Conservation (phyloP, 106 monocot species). For the Acorus calamus region DNA sequence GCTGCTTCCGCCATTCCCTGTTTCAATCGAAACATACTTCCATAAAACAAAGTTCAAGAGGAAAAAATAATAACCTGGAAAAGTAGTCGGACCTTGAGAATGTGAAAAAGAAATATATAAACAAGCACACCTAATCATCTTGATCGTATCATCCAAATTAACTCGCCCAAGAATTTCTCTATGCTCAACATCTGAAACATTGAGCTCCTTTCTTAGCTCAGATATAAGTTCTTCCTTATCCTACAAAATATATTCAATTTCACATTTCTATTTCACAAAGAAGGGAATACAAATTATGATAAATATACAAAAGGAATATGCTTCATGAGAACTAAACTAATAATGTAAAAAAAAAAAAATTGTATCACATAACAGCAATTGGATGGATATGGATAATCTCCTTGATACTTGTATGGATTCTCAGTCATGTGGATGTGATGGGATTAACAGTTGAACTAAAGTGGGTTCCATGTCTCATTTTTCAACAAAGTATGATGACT, state of each 20-base stretch:
- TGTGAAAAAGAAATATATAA: neutral
- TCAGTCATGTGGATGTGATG: too few relatives aligned
- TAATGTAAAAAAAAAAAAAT: too few relatives aligned
- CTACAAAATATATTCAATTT: conserved; percentile 12
- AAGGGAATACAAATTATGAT: too few relatives aligned
- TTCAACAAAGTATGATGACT: too few relatives aligned
- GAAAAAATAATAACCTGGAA: neutral
- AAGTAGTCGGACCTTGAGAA: neutral
- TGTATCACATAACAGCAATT: too few relatives aligned
- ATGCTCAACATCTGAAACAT: conserved; percentile 53
- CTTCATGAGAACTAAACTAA: too few relatives aligned
- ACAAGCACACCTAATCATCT: conserved; percentile 33
- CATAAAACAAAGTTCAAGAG: neutral
- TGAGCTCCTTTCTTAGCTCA: conserved; percentile 57
- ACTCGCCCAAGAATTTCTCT: conserved; percentile 45
- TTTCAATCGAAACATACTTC: neutral
- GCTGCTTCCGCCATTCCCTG: conserved; percentile 16
- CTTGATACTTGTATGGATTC: too few relatives aligned
- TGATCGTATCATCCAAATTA: conserved; percentile 42
- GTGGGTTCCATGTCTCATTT: too few relatives aligned
- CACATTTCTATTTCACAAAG: too few relatives aligned
- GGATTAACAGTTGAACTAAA: too few relatives aligned
- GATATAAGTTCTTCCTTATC: conserved; percentile 44
- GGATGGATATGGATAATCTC: too few relatives aligned
- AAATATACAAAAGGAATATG: too few relatives aligned